These are phyloP conservation scores for Papiliotrema laurentii DNA, from an alignment of 1,284 basidiomycete species.

Conservation along the genomic window DNA sequence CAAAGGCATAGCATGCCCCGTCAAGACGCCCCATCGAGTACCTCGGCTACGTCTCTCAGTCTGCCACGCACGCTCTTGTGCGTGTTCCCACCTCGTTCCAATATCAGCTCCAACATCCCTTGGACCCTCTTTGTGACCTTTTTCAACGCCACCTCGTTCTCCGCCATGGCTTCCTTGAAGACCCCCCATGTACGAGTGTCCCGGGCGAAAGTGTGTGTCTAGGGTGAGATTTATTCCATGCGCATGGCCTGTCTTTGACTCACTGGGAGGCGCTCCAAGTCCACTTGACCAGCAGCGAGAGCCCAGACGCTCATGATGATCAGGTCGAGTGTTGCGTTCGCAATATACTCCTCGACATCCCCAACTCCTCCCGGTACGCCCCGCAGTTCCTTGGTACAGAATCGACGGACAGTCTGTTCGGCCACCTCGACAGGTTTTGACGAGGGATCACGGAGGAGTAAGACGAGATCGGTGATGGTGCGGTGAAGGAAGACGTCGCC, in stretches of 20 bases:
- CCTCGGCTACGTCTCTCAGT: constrained; percentile 24
- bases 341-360: constrained; percentile 45
- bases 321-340: constrained; percentile 47
- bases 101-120: constrained; percentile 21
- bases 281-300: constrained; percentile 32
- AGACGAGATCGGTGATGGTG: constrained; percentile 37
- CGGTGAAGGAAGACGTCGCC: constrained; percentile 44
- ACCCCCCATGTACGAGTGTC: constrained; percentile 41
- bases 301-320: constrained; percentile 44
- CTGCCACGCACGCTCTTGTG: constrained; percentile 35
- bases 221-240: neutral
- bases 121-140: constrained; percentile 27
- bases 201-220: constrained; percentile 48
- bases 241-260: constrained; percentile 9
- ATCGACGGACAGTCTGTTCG: constrained; percentile 37
- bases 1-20: too few relatives aligned
- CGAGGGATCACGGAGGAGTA: constrained; percentile 29
- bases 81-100: constrained; percentile 36
- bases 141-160: constrained; percentile 15
- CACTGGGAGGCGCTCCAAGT: constrained; percentile 38
- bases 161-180: constrained; percentile 31
- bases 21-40: constrained; percentile 25
- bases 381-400: constrained; percentile 45
- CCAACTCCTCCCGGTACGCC: constrained; percentile 34
- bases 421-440: constrained; percentile 33